These are phyloP conservation scores for Arabidopsis lyrata DNA, from an alignment of 441 rosid species.

Conservation along the genomic window DNA sequence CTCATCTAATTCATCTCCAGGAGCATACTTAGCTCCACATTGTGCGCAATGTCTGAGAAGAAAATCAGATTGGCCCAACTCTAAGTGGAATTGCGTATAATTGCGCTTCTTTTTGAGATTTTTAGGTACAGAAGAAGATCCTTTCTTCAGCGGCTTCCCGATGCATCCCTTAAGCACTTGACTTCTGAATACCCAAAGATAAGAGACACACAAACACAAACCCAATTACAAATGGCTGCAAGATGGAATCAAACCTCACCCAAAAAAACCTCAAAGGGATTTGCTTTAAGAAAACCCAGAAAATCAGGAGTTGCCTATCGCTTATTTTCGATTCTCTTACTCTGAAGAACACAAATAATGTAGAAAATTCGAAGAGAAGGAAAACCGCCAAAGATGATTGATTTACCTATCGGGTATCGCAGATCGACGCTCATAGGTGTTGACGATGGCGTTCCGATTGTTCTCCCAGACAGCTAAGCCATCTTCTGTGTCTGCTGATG, in stretches of 20 bases:
- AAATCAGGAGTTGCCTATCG: too few species aligned
- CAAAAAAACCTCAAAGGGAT: too few species aligned
- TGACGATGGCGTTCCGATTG: constrained; percentile 46
- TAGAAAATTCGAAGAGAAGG: background rate
- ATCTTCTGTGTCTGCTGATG: constrained; percentile 42
- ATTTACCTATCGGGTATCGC: constrained; percentile 49
- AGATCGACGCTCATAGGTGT: constrained; percentile 67
- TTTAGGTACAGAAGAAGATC: constrained; percentile 34
- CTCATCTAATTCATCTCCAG: constrained; percentile 81
- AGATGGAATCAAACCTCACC: too few species aligned
- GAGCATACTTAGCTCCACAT: constrained; percentile 72
- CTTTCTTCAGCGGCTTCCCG: constrained; percentile 37
- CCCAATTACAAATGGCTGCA: background rate
- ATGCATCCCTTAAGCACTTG: constrained; percentile 38
- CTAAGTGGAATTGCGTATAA: constrained; percentile 82
- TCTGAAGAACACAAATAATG: background rate
- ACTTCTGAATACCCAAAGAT: constrained; percentile 23
- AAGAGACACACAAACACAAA: background rate
- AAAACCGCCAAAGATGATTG: background rate
- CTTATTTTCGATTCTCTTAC: background rate
- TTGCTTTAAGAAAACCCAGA: background rate
- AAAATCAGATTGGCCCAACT: constrained; percentile 91
- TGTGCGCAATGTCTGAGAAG: constrained; percentile 63
- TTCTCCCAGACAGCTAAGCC: constrained; percentile 57
- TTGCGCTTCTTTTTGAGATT: constrained; percentile 73